Evolutionary conservation across 495 filamentous ascomycete species (phyloP), one percentile per base, ranked within the genome.

Genomic region (Aspergillus steynii): DNA sequence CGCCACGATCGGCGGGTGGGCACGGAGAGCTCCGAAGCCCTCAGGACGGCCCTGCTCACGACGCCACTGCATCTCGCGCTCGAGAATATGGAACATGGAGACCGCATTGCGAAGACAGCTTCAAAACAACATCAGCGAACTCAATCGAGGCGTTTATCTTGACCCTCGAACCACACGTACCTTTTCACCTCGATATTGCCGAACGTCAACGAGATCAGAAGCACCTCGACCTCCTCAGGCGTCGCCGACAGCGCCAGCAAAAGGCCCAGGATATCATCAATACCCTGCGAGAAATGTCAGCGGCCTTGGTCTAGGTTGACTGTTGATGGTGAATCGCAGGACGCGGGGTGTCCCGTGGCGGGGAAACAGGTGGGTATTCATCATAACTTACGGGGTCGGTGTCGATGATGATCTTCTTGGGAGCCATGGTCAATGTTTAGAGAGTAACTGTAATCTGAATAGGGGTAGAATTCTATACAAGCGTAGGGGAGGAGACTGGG

Each of bases 81-180:
- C 92, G 63, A 99, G 84, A 63, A 94, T 88, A 67, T 97, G 89
- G 77, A 98, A 98, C 73, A 97, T 82, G 28, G 92, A 89, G 56
- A 98, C 84, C 52, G 90, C 87, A 79, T 99, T 99, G 20, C 89
- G 87, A 48, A 97, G 82, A 70, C 92, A 96, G 71, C 90, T 94
- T 64, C 0, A 10, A 1, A 12, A 42, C 20, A 47, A 2, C 25
- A 28, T 50, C 50, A 45, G 42, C 12, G 27, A 12, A n/a, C 8
- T 50, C 48, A 10, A 12, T 31, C 53, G 37, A 65, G 34, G 50
- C 53, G 27, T 7, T 20, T 25, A 7, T 20, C 15, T 49, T 20
- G 12, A 26, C 25, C 5, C 12, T 6, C 3, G 42, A 26, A 20
- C 20, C 20, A 20, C 20, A 61, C 62, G 56, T 72, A 89, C 88